Evolutionary conservation across 371 early-diverging fungal species (phyloP), one percentile per base, ranked within the genome.

Genomic region (Furculomyces boomerangus): DNA sequence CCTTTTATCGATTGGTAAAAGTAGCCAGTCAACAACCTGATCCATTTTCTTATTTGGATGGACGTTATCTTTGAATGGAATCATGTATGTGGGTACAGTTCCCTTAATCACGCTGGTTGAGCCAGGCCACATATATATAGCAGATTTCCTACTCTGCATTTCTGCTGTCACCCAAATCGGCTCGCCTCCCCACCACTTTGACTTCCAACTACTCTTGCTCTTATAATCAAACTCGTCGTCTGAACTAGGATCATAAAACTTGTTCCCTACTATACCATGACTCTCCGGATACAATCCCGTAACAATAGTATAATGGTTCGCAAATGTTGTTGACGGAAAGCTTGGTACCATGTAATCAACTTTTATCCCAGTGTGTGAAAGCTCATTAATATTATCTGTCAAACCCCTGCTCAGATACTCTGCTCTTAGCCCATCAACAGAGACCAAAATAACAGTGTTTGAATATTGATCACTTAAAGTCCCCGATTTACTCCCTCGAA

Each of bases 251-350:
- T 92, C 95, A 58, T 76, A 86, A 60, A 94, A 95, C 27, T 70
- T 72, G 64, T 96, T 94, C 46, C 76, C 81, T 0, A 96, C 86
- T 52, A 96, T 93, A 7, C 95, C 96, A 60, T 95, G 95, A 3
- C 77, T 68, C 45, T 87, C 84, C 0, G 96, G 93, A 62, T 83
- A 88, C 32, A 93, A 64, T 10, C 96, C 96, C 2, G 96, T 94
- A 1, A 76, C 86, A 27, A 95, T 65, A 1, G 92, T 76, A 68
- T 87, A 93, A 64, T 95, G 95, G 67, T 95, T 95, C 3, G 96
- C 88, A 60, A 94, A 94, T 0, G 94, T 93, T n/a, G n/a, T n/a
- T n/a, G n/a, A n/a, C n/a, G 58, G 58, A 32, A 58, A 58, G 22
- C 10, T n/a, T 7, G 58, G 67, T 5, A 44, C 30, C 67, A 70